Conservation (phyloP, 2,329 filamentous ascomycete species). For the Thelonectria olida region DNA sequence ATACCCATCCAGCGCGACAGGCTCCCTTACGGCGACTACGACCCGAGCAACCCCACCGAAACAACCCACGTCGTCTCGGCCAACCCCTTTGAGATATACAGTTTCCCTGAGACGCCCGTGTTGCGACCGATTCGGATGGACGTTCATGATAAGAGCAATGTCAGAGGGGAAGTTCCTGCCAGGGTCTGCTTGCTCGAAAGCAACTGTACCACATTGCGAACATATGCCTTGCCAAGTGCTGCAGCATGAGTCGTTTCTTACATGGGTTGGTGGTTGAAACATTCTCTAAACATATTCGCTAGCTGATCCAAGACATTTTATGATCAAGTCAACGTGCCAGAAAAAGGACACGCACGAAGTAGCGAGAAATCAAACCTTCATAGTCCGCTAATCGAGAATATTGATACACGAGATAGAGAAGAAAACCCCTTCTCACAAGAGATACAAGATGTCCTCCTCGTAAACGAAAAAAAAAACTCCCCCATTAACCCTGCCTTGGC, state of each 20-base stretch:
- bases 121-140: slow-evolving; percentile 60
- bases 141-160: slow-evolving; percentile 54
- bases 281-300: too few species aligned
- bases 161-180: slow-evolving; percentile 57
- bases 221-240: slow-evolving; percentile 51
- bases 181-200: slow-evolving; percentile 61
- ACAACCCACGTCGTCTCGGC: slow-evolving; percentile 18
- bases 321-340: background rate
- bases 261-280: too few species aligned
- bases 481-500: slow-evolving; percentile 50
- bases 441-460: too few species aligned
- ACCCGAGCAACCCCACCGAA: slow-evolving; percentile 28
- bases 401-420: slow-evolving; percentile 21
- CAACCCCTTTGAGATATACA: slow-evolving; percentile 32
- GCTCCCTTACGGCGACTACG: slow-evolving; percentile 50
- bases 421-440: slow-evolving; percentile 16
- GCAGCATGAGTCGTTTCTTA: background rate
- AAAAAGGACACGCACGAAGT: background rate
- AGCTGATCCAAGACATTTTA: background rate
- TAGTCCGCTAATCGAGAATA: slow-evolving; percentile 34
- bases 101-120: slow-evolving; percentile 40
- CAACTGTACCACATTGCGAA: slow-evolving; percentile 57
- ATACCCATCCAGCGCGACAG: slow-evolving; percentile 49
- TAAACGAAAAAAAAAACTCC: slow-evolving; percentile 19
- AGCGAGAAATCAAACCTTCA: slow-evolving; percentile 19